A percentile compares a stretch with the other conserved stretches of the same genome.
phyloP scores from a whole-genome alignment of 108 stramenopile species.

The Bacterosira constricta region DNA sequence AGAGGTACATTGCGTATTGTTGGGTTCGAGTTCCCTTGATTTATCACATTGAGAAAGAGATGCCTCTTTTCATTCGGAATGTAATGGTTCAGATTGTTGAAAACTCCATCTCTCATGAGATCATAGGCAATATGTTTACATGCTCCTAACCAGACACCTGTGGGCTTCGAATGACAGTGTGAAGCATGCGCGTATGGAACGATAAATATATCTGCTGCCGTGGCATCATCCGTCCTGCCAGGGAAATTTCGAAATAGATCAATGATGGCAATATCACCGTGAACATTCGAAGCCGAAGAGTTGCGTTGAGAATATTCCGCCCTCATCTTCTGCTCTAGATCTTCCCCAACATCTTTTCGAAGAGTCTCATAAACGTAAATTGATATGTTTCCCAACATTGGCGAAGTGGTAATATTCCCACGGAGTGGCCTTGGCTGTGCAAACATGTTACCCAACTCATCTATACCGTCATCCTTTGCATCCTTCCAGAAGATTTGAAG shows the following conservation, averaged over 20 bases:
- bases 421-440: too few species aligned
- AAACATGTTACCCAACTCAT: too few species aligned
- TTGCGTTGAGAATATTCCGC: background rate
- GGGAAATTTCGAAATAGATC: conserved; percentile 20
- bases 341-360: background rate
- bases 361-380: conserved; percentile 5
- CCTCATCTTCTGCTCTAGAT: conserved; percentile 2
- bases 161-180: conserved; percentile 16
- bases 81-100: background rate
- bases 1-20: conserved; percentile 9
- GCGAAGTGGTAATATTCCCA: too few species aligned
- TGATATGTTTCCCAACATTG: too few species aligned
- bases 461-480: too few species aligned
- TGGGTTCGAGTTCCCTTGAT: background rate
- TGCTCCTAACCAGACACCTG: background rate
- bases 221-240: conserved; percentile 26
- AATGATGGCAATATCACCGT: conserved; percentile 18
- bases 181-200: conserved; percentile 45
- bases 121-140: background rate
- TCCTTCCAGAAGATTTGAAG: too few species aligned
- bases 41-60: conserved; percentile 24
- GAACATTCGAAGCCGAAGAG: background rate
- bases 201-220: conserved; percentile 35
- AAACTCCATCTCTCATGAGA: background rate
- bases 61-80: conserved; percentile 24